Evolutionary conservation across 225 moss, liverwort and hornwort species (phyloP).

Genomic region (Neckera pumila): DNA sequence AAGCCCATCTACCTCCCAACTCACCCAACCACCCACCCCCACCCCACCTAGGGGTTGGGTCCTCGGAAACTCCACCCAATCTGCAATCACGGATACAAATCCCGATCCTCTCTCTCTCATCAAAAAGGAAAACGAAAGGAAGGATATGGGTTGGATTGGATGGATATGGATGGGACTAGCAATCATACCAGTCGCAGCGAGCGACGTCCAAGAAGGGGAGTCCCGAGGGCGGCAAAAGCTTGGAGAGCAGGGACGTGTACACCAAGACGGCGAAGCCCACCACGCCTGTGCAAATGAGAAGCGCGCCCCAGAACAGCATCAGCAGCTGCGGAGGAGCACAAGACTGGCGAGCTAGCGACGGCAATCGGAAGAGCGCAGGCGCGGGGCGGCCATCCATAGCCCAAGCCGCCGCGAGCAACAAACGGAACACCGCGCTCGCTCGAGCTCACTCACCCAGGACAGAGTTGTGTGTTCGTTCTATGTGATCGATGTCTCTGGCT

Average conservation of each 20-base stretch:
- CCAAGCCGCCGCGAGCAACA: background rate
- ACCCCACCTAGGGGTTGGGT: background rate
- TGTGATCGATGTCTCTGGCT: background rate
- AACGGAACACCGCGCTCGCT: background rate
- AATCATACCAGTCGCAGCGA: slow-evolving; percentile 51
- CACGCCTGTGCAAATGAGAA: slow-evolving; percentile 52
- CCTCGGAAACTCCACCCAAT: background rate
- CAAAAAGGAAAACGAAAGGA: background rate
- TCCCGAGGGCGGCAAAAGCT: slow-evolving; percentile 46
- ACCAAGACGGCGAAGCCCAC: slow-evolving; percentile 20
- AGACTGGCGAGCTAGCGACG: slow-evolving; percentile 35
- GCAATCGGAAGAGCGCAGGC: slow-evolving; percentile 62
- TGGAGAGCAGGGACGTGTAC: slow-evolving; percentile 59
- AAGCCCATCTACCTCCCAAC: background rate
- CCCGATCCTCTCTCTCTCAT: background rate
- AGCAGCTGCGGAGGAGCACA: slow-evolving; percentile 19
- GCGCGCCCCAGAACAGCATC: slow-evolving; percentile 30
- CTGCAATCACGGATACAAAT: background rate
- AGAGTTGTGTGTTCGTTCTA: background rate
- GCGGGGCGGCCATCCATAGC: slow-evolving; percentile 51
- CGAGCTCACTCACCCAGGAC: too few species aligned
- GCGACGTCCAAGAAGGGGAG: slow-evolving; percentile 33
- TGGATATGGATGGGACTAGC: background rate
- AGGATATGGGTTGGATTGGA: background rate
- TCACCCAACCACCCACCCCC: too few species aligned